Conservation (phyloP, 345 rosid genomes). For the Anacardium occidentale region DNA sequence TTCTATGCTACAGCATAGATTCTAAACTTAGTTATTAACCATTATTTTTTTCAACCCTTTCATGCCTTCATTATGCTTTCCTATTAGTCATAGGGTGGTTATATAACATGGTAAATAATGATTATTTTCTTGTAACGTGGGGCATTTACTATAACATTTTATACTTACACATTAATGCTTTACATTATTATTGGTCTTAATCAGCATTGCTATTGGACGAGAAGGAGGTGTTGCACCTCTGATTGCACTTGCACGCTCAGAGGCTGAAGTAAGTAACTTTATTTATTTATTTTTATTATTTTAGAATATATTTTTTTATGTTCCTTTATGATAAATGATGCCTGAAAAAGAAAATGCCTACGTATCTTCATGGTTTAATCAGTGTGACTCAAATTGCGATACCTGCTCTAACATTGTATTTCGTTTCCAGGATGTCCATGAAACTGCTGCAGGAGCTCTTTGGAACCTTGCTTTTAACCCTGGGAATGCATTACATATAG, state of each 20-base stretch:
- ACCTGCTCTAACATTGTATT: too few relatives aligned
- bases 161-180: background rate
- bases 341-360: too few relatives aligned
- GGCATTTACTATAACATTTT: background rate
- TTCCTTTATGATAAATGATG: too few relatives aligned
- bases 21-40: background rate
- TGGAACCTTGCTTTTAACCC: conserved; percentile 49
- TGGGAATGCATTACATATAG: conserved; percentile 38
- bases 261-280: conserved; percentile 25
- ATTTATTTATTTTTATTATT: too few relatives aligned
- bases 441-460: conserved; percentile 54
- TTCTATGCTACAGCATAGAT: background rate
- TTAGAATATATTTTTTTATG: too few relatives aligned
- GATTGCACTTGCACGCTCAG: conserved; percentile 36
- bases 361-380: too few relatives aligned
- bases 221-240: conserved; percentile 45
- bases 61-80: background rate
- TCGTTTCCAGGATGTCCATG: conserved; percentile 43
- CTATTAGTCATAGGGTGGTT: background rate
- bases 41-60: background rate
- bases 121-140: background rate
- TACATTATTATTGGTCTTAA: conserved; percentile 14
- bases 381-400: too few relatives aligned
- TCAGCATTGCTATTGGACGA: conserved; percentile 45
- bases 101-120: background rate